Percentiles rank a stretch among this genome's conserved stretches.
Evolutionary conservation across 139 green algal species (phyloP).

Genomic region (Chlorella sp.): DNA sequence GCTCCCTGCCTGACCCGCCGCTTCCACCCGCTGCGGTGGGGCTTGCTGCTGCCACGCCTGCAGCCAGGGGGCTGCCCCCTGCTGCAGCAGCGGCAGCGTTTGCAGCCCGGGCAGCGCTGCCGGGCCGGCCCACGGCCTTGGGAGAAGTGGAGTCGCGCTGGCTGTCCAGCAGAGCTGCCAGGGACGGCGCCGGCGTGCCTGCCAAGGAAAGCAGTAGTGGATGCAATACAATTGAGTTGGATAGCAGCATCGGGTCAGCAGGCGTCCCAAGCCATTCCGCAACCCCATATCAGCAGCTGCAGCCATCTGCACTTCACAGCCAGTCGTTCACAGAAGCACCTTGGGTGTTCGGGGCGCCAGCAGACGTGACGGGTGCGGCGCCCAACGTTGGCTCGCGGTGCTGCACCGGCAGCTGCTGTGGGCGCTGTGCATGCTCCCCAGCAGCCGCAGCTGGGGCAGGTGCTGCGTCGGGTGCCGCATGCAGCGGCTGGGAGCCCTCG

Average conservation of each 20-base stretch:
- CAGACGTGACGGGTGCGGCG: background rate
- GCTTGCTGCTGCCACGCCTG: background rate
- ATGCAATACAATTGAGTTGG: no score
- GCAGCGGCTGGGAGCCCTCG: background rate
- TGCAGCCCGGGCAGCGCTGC: background rate
- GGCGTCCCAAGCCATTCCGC: no score
- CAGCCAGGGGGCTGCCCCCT: background rate
- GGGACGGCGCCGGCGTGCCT: constrained; percentile 16
- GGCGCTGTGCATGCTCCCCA: background rate
- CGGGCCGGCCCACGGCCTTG: background rate
- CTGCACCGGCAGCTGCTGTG: background rate
- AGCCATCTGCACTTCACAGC: no score
- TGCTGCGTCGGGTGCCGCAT: background rate
- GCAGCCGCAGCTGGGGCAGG: background rate
- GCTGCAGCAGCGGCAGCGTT: background rate
- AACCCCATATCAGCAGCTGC: no score
- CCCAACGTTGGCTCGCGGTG: no score
- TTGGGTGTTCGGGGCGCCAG: background rate
- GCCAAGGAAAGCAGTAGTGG: background rate
- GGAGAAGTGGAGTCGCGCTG: constrained; percentile 33
- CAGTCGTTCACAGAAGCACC: no score
- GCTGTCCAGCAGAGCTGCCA: constrained; percentile 23
- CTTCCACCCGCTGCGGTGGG: background rate
- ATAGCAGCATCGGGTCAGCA: no score
- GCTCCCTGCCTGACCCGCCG: background rate